A percentile compares a stretch with the other conserved stretches of the same genome.
Evolutionary conservation across 345 rosid species (phyloP).

Genomic region (Excoecaria cochinchinensis): DNA sequence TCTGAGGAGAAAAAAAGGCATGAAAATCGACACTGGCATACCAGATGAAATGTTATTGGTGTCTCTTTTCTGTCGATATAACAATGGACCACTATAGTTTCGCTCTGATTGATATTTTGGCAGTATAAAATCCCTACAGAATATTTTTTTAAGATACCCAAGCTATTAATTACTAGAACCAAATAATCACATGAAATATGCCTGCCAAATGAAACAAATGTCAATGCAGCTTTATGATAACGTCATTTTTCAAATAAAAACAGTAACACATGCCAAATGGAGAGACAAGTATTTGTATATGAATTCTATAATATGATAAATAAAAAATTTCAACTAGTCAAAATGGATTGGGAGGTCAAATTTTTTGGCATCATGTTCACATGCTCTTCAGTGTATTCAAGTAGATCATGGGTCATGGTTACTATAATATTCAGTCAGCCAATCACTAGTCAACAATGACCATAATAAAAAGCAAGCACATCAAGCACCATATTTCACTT

Average conservation of each 20-base stretch:
- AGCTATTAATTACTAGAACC: constrained; percentile 23
- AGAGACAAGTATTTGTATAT: neutral
- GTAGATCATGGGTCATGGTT: neutral
- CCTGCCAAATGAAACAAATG: constrained; percentile 16
- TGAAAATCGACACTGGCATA: constrained; percentile 28
- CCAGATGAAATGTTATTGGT: constrained; percentile 52
- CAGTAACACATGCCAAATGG: neutral
- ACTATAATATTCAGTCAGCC: neutral
- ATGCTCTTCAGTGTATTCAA: neutral
- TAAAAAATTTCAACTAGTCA: neutral
- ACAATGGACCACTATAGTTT: constrained; percentile 74
- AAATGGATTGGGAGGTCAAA: neutral
- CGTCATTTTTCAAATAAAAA: neutral
- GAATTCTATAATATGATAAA: neutral
- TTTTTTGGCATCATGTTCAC: neutral
- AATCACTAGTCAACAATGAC: neutral
- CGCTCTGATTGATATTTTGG: constrained; percentile 59
- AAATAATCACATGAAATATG: constrained; percentile 17
- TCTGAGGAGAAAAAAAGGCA: constrained; percentile 14
- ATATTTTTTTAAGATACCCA: constrained; percentile 16
- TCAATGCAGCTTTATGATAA: neutral
- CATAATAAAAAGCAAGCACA: neutral
- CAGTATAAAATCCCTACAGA: constrained; percentile 61
- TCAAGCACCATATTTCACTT: neutral
- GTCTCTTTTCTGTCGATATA: constrained; percentile 63